A percentile compares a stretch with the other conserved stretches of the same genome.
Evolutionary conservation across 106 monocot genomes (phyloP).

Genomic region (Iris macrosiphon): DNA sequence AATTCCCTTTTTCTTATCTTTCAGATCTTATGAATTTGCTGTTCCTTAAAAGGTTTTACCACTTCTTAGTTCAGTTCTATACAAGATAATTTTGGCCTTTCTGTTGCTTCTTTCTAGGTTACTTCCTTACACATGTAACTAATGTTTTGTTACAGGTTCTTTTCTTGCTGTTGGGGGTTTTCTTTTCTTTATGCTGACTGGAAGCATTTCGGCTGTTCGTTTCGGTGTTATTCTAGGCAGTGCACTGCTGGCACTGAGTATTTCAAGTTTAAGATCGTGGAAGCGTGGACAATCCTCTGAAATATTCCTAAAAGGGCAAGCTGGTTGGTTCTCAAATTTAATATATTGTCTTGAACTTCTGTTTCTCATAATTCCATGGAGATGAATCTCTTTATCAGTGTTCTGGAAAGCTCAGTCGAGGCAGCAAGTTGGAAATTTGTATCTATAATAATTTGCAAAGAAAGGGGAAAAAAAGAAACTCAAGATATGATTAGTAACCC

Average conservation of each 20-base stretch:
- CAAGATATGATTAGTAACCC: no score
- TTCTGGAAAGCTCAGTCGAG: no score
- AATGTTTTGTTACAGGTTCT: not conserved
- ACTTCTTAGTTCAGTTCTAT: not conserved
- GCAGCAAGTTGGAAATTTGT: no score
- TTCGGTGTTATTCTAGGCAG: conserved; percentile 84
- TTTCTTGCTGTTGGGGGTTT: conserved; percentile 58
- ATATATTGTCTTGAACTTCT: not conserved
- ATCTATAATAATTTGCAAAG: no score
- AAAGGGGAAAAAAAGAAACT: no score
- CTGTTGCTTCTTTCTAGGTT: not conserved
- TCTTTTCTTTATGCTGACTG: conserved; percentile 75
- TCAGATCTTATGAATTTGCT: not conserved
- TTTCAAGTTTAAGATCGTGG: conserved; percentile 66
- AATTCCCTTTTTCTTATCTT: not conserved
- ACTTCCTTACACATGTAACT: not conserved
- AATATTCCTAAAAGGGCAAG: conserved; percentile 61
- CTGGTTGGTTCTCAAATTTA: conserved; percentile 49
- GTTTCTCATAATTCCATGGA: conserved; percentile 1
- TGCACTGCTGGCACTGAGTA: conserved; percentile 52
- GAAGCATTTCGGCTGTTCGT: conserved; percentile 69
- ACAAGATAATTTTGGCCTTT: not conserved
- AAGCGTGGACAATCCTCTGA: conserved; percentile 46
- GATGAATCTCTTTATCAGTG: no score
- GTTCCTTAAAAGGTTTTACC: not conserved